A percentile compares a stretch with the other conserved stretches of the same genome.
Conservation (phyloP, 768 basidiomycete genomes). For the Boletales sp. region DNA sequence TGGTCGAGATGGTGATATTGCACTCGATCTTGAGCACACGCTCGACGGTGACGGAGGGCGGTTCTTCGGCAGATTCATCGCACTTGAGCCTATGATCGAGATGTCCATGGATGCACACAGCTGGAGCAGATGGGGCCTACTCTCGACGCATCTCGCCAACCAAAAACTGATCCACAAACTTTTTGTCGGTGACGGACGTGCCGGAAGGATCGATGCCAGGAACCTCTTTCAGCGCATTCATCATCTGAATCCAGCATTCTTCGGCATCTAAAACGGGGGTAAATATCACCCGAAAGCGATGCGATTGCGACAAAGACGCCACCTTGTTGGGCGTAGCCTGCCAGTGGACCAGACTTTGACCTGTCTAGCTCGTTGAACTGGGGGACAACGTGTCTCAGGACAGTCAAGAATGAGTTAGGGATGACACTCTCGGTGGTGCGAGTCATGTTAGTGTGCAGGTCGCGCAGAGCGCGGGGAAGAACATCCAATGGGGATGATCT, state of each 20-base stretch:
- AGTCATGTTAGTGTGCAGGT: conserved; percentile 70
- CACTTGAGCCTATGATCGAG: conserved; percentile 60
- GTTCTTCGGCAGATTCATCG: conserved; percentile 80
- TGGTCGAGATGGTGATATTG: conserved; percentile 83
- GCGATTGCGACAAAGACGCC: not conserved
- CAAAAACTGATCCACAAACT: conserved; percentile 79
- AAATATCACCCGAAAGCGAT: not conserved
- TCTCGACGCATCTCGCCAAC: conserved; percentile 74
- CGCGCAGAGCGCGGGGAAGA: conserved; percentile 53
- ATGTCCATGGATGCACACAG: conserved; percentile 13
- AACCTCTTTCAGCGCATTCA: conserved; percentile 69
- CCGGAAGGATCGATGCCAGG: conserved; percentile 40
- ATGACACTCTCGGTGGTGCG: conserved; percentile 73
- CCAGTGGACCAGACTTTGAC: conserved; percentile 36
- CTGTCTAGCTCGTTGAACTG: conserved; percentile 82
- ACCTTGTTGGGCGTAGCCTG: conserved; percentile 81
- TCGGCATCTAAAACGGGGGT: conserved; percentile 68
- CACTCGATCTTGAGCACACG: conserved; percentile 87
- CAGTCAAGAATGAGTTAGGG: conserved; percentile 64
- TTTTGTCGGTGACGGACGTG: conserved; percentile 37
- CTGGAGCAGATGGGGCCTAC: conserved; percentile 29
- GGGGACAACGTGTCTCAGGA: conserved; percentile 75
- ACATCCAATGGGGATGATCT: conserved; percentile 39
- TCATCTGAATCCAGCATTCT: conserved; percentile 80
- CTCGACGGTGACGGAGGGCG: conserved; percentile 58